Percentiles rank a stretch among this genome's conserved stretches.
Evolutionary conservation across 2,329 filamentous ascomycete genomes (phyloP).

Genomic region (Sclerotinia spermophila): DNA sequence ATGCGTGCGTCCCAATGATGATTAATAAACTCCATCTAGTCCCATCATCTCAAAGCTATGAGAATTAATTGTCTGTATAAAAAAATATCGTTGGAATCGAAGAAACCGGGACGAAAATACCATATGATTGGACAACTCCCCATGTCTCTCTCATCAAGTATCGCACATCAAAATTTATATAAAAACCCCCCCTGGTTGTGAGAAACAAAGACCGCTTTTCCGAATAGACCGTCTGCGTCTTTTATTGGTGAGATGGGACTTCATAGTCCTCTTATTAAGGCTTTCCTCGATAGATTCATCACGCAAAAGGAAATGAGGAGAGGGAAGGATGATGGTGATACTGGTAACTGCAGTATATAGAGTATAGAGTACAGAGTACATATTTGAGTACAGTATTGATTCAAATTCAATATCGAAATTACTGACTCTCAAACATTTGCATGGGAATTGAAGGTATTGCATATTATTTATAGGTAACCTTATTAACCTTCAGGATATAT

Average conservation of each 20-base stretch:
- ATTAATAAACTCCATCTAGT: neutral
- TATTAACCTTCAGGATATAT: neutral
- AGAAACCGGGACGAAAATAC: neutral
- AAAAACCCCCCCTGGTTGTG: neutral
- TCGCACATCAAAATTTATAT: neutral
- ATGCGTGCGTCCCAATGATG: neutral
- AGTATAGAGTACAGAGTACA: neutral
- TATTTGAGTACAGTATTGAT: neutral
- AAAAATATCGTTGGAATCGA: too few species aligned
- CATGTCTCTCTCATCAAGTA: neutral
- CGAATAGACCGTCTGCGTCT: neutral
- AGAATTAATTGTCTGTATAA: neutral
- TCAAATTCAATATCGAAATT: neutral
- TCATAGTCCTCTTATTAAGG: neutral
- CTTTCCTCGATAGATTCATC: neutral
- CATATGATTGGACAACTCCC: neutral
- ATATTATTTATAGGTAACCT: neutral
- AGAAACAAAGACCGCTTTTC: conserved; percentile 1
- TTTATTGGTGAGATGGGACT: neutral
- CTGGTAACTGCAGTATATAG: too few species aligned
- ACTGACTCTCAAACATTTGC: neutral
- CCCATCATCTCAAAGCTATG: neutral
- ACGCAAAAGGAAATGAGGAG: neutral
- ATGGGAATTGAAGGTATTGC: neutral
- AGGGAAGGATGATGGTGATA: neutral